Evolutionary conservation across 1,284 basidiomycete genomes (phyloP).

Genomic region (Ustilago sp.): DNA sequence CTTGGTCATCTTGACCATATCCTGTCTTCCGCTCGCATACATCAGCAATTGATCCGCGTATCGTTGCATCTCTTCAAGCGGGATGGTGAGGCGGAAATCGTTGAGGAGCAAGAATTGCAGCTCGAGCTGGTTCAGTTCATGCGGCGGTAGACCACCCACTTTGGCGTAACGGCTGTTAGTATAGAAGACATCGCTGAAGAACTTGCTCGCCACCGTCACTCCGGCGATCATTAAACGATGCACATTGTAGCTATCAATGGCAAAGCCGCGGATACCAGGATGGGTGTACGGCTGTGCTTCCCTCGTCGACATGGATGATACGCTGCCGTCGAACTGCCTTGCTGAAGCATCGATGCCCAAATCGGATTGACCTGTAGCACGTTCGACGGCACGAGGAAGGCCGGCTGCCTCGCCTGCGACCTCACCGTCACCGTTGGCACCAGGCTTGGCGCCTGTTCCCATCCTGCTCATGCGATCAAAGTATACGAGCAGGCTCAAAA

Average conservation of each 20-base stretch:
- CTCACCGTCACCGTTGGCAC: conserved; percentile 45
- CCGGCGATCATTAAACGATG: conserved; percentile 96
- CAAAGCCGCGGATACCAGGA: conserved; percentile 76
- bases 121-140: conserved; percentile 95
- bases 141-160: conserved; percentile 92
- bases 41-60: conserved; percentile 87
- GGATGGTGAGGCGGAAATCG: conserved; percentile 90
- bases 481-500: conserved; percentile 91
- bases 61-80: conserved; percentile 89
- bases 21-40: conserved; percentile 68
- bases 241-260: conserved; percentile 97
- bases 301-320: conserved; percentile 1
- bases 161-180: conserved; percentile 99
- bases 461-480: conserved; percentile 85
- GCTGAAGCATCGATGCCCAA: neutral
- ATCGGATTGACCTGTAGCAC: conserved; percentile 25
- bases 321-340: conserved; percentile 12
- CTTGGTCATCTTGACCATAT: conserved; percentile 38
- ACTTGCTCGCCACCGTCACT: conserved; percentile 97
- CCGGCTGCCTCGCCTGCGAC: conserved; percentile 55
- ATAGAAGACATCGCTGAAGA: conserved; percentile 98
- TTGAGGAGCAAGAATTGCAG: conserved; percentile 96
- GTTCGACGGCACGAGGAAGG: conserved; percentile 42
- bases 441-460: conserved; percentile 71
- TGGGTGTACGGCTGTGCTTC: conserved; percentile 30